Evolutionary conservation across 1,139 yeast species (phyloP).

Genomic region (Nakaseomyces uthaithaninus): DNA sequence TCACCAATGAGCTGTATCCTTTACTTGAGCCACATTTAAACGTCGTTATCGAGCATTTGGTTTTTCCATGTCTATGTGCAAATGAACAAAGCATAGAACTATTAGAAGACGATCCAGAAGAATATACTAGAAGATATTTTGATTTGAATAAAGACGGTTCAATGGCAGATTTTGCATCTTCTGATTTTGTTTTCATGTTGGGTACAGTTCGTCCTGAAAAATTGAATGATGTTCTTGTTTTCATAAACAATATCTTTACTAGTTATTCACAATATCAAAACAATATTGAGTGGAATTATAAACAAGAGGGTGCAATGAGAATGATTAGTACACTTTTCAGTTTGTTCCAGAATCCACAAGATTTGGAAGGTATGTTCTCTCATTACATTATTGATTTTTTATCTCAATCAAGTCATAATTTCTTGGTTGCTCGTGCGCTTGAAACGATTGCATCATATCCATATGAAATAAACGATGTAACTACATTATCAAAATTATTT

Average conservation of each 20-base stretch:
- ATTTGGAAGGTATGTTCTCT: conserved; percentile 66
- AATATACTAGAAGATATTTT: conserved; percentile 60
- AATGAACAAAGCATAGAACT: conserved; percentile 48
- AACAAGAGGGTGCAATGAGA: conserved; percentile 78
- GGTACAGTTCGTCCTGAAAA: conserved; percentile 42
- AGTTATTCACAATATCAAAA: conserved; percentile 25
- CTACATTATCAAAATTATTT: conserved; percentile 51
- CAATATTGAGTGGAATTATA: conserved; percentile 48
- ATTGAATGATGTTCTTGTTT: conserved; percentile 38
- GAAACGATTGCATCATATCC: conserved; percentile 63
- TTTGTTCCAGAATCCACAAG: conserved; percentile 49
- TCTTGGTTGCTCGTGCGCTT: conserved; percentile 77
- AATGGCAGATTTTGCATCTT: conserved; percentile 76
- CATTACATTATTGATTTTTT: conserved; percentile 59
- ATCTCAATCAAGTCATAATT: conserved; percentile 53
- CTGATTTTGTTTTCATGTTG: conserved; percentile 54
- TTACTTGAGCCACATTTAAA: conserved; percentile 49
- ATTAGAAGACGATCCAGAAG: conserved; percentile 67
- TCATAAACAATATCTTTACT: conserved; percentile 46
- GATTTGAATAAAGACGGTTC: conserved; percentile 64
- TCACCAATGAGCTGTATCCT: conserved; percentile 45
- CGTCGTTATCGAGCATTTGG: conserved; percentile 49
- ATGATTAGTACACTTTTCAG: conserved; percentile 66
- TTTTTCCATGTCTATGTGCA: conserved; percentile 57
- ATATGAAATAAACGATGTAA: conserved; percentile 43